A percentile compares a stretch with the other conserved stretches of the same genome.
Conservation (phyloP, 495 filamentous ascomycete genomes). For the Chaetomium cochliodes region DNA sequence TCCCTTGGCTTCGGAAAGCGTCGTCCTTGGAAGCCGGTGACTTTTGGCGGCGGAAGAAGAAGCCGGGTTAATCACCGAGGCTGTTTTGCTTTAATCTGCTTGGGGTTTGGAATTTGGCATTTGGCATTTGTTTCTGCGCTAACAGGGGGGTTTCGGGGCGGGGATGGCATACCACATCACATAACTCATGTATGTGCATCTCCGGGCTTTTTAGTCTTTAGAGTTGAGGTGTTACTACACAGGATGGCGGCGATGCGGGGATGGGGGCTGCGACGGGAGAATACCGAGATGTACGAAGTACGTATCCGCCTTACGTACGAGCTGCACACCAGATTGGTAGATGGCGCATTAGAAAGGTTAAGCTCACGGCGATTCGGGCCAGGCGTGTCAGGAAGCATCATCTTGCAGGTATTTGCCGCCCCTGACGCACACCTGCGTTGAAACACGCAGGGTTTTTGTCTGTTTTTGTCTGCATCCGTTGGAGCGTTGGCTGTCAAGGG, state of each 20-base stretch:
- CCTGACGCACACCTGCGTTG: slow-evolving; percentile 3
- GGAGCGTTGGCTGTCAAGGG: background rate
- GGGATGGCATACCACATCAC: no score
- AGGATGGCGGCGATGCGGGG: background rate
- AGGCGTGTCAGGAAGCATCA: background rate
- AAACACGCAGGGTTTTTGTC: background rate
- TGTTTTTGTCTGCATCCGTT: background rate
- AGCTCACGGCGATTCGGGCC: background rate
- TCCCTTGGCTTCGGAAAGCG: background rate
- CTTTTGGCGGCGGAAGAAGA: background rate
- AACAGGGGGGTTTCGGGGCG: no score
- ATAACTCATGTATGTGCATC: no score
- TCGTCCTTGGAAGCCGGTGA: background rate
- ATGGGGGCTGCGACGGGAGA: background rate
- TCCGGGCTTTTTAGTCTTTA: background rate
- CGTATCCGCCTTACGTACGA: slow-evolving; percentile 18
- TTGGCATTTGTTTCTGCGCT: background rate
- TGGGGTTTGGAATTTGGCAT: background rate
- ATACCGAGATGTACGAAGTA: background rate
- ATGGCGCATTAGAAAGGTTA: background rate
- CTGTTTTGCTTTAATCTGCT: background rate
- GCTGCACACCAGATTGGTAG: slow-evolving; percentile 17
- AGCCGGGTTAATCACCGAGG: no score
- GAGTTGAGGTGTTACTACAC: background rate
- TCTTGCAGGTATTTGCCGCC: slow-evolving; percentile 19